Evolutionary conservation across 495 filamentous ascomycete species (phyloP).

Genomic region (Penicillium coffeae): DNA sequence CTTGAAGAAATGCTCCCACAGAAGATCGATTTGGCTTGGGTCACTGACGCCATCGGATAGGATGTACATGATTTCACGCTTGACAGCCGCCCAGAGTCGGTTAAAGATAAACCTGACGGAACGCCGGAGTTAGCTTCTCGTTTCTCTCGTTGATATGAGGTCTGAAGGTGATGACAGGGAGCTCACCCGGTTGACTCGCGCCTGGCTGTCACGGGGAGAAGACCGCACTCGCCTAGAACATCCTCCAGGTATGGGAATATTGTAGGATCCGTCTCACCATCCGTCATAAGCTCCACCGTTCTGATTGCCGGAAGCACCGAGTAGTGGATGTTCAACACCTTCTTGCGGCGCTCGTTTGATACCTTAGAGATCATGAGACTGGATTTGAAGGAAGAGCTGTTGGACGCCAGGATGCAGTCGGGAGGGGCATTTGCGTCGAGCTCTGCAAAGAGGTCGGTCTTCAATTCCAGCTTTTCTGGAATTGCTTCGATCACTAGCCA

Average conservation of each 20-base stretch:
- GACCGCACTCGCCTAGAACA: conserved; percentile 39
- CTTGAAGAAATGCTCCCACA: conserved; percentile 33
- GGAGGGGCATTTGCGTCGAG: conserved; percentile 36
- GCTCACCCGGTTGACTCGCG: conserved; percentile 48
- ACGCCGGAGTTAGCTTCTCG: not conserved
- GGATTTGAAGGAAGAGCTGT: conserved; percentile 29
- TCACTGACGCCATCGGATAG: conserved; percentile 46
- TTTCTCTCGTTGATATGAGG: too few relatives aligned
- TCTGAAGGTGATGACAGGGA: not conserved
- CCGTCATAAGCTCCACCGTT: conserved; percentile 55
- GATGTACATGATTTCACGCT: conserved; percentile 49
- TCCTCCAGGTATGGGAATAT: conserved; percentile 42
- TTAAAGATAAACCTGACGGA: conserved; percentile 48
- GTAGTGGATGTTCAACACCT: conserved; percentile 49
- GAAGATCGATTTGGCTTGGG: conserved; percentile 45
- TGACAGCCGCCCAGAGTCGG: conserved; percentile 55
- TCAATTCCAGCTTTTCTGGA: conserved; percentile 48
- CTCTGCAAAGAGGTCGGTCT: conserved; percentile 40
- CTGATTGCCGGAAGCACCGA: conserved; percentile 47
- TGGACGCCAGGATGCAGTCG: conserved; percentile 49
- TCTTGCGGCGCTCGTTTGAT: conserved; percentile 6
- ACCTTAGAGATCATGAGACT: conserved; percentile 23
- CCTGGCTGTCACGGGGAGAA: conserved; percentile 29
- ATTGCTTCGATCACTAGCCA: conserved; percentile 51
- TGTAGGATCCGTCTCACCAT: conserved; percentile 40